These are phyloP conservation scores for Paulownia fortunei DNA, from an alignment of 257 asterid genomes.

Conservation along the genomic window DNA sequence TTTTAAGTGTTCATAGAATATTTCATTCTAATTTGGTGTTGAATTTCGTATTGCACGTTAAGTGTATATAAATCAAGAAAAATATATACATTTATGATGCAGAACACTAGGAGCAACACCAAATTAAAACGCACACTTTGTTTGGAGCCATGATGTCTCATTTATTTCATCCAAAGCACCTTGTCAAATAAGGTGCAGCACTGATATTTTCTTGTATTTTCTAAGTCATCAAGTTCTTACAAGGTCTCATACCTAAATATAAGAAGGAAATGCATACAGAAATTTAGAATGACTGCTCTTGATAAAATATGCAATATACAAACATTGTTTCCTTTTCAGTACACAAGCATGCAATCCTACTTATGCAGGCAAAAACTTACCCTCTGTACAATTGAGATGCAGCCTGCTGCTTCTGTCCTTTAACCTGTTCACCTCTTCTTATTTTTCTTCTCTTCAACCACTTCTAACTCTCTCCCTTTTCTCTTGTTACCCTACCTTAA, in stretches of 20 bases:
- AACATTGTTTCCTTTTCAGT: neutral
- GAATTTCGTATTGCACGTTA: too few relatives aligned
- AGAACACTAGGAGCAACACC: too few relatives aligned
- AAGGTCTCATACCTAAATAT: conserved; percentile 3
- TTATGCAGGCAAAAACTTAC: conserved; percentile 29
- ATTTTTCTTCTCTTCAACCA: neutral
- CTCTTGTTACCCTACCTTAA: conserved; percentile 21
- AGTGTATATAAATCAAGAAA: too few relatives aligned
- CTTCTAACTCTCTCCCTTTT: neutral
- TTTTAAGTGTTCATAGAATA: too few relatives aligned
- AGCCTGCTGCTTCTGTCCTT: conserved; percentile 19
- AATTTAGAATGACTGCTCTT: neutral
- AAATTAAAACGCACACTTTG: too few relatives aligned
- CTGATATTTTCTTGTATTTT: neutral
- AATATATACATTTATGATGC: too few relatives aligned
- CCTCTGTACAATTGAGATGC: conserved; percentile 50
- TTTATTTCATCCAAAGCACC: too few relatives aligned
- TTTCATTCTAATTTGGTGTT: too few relatives aligned
- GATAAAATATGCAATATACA: conserved; percentile 24
- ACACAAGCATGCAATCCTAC: conserved; percentile 31
- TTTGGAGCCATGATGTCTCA: too few relatives aligned
- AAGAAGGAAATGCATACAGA: conserved; percentile 1
- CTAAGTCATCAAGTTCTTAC: too few relatives aligned
- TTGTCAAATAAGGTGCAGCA: neutral
- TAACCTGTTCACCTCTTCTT: neutral